Evolutionary conservation across 106 monocot species (phyloP).

Genomic region (Apostasia ramifera): DNA sequence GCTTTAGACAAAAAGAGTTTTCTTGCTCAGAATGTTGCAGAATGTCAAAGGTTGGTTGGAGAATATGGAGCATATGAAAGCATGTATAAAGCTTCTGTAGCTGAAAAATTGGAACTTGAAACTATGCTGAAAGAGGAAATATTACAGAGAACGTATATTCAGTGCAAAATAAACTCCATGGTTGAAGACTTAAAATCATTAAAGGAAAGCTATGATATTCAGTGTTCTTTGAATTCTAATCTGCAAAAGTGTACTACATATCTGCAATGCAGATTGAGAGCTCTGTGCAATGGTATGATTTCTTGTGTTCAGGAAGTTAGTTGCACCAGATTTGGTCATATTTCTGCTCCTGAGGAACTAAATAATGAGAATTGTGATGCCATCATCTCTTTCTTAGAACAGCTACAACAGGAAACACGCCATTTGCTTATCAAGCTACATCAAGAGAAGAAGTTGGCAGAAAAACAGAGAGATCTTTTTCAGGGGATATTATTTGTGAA

Average conservation of each 20-base stretch:
- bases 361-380: slow-evolving; percentile 23
- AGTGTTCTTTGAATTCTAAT: slow-evolving; percentile 31
- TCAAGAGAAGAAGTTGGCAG: slow-evolving; percentile 35
- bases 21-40: slow-evolving; percentile 37
- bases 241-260: slow-evolving; percentile 24
- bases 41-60: slow-evolving; percentile 31
- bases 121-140: slow-evolving; percentile 52
- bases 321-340: slow-evolving; percentile 10
- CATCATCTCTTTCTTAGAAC: slow-evolving; percentile 30
- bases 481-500: slow-evolving; percentile 13
- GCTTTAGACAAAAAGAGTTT: slow-evolving; percentile 38
- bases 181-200: slow-evolving; percentile 34
- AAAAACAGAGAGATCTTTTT: slow-evolving; percentile 27
- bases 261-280: slow-evolving; percentile 34
- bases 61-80: slow-evolving; percentile 31
- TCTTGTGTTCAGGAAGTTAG: slow-evolving; percentile 23
- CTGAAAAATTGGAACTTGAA: slow-evolving; percentile 49
- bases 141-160: slow-evolving; percentile 29
- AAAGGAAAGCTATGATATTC: slow-evolving; percentile 33
- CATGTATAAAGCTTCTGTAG: slow-evolving; percentile 35
- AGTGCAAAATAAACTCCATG: slow-evolving; percentile 25
- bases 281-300: slow-evolving; percentile 23
- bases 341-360: slow-evolving; percentile 17
- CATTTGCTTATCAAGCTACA: slow-evolving; percentile 30
- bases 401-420: slow-evolving; percentile 23